These are phyloP conservation scores for Lagenidium giganteum DNA, from an alignment of 352 stramenopile species.

Conservation along the genomic window DNA sequence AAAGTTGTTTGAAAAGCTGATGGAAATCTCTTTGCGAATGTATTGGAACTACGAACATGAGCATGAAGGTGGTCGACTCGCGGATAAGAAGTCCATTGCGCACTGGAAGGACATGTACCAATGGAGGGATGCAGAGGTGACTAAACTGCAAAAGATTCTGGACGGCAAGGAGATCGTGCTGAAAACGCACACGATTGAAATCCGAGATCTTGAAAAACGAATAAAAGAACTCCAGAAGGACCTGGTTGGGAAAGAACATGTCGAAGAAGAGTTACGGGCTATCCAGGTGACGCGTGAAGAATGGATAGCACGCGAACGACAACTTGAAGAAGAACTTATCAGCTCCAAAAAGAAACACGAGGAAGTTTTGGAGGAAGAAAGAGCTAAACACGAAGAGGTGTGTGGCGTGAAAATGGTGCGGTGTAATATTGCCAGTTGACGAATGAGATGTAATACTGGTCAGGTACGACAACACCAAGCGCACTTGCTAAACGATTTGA, in stretches of 20 bases:
- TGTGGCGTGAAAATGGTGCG: no score
- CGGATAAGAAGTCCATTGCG: conserved; percentile 33
- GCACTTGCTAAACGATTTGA: no score
- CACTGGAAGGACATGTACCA: conserved; percentile 52
- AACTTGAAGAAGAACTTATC: conserved; percentile 28
- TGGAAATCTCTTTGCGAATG: conserved; percentile 64
- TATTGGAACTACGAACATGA: conserved; percentile 71
- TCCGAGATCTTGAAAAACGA: conserved; percentile 38
- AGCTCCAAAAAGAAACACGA: no score
- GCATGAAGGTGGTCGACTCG: conserved; percentile 33
- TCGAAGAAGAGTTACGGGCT: conserved; percentile 37
- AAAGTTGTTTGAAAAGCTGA: conserved; percentile 69
- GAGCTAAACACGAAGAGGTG: no score
- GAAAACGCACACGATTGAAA: conserved; percentile 41
- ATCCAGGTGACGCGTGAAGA: conserved; percentile 26
- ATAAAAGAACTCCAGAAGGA: conserved; percentile 10
- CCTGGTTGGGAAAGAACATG: conserved; percentile 15
- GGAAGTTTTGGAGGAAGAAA: no score
- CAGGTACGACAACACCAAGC: no score
- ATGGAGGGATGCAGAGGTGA: conserved; percentile 32
- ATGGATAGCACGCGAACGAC: conserved; percentile 20
- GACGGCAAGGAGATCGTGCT: conserved; percentile 48
- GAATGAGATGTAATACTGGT: no score
- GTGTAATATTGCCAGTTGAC: no score
- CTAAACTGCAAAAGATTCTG: conserved; percentile 46